A percentile compares a stretch with the other conserved stretches of the same genome.
Conservation (phyloP, 352 stramenopile genomes). For the Globisporangium barbulae region DNA sequence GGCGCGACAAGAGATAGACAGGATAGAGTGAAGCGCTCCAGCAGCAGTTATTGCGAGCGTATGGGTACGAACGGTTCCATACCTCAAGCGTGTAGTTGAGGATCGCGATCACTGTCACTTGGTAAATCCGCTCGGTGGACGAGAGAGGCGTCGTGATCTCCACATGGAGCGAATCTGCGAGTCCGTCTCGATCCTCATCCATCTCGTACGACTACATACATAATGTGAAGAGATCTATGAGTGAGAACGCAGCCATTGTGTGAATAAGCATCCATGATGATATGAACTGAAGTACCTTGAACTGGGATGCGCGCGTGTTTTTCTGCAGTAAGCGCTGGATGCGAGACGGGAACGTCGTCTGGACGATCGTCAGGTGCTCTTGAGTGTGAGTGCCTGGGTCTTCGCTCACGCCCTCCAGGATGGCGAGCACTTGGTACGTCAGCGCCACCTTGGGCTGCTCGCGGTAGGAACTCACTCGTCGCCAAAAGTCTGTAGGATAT, state of each 20-base stretch:
- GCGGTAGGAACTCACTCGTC: constrained; percentile 47
- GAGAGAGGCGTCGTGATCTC: constrained; percentile 42
- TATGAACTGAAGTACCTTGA: constrained; percentile 28
- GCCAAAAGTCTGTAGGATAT: constrained; percentile 47
- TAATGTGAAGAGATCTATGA: constrained; percentile 2
- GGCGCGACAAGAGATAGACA: background rate
- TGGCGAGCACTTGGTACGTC: constrained; percentile 58
- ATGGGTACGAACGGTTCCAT: background rate
- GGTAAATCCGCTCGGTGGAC: constrained; percentile 43
- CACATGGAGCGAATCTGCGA: constrained; percentile 54
- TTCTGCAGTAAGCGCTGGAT: constrained; percentile 44
- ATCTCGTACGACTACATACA: constrained; percentile 32
- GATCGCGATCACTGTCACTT: constrained; percentile 42
- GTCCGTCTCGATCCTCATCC: constrained; percentile 48
- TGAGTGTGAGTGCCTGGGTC: constrained; percentile 12
- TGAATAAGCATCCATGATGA: background rate
- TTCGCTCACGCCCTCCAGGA: constrained; percentile 47
- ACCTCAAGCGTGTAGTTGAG: constrained; percentile 63
- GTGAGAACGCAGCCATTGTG: background rate
- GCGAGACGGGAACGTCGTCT: constrained; percentile 40
- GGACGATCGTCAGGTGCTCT: constrained; percentile 31
- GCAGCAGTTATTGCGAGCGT: background rate
- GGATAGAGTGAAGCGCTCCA: background rate
- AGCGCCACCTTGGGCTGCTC: constrained; percentile 58
- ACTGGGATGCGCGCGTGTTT: constrained; percentile 29